Percentiles rank a stretch among this genome's conserved stretches.
Conservation (phyloP, 805 yeast species). For the Candida oleophila region DNA sequence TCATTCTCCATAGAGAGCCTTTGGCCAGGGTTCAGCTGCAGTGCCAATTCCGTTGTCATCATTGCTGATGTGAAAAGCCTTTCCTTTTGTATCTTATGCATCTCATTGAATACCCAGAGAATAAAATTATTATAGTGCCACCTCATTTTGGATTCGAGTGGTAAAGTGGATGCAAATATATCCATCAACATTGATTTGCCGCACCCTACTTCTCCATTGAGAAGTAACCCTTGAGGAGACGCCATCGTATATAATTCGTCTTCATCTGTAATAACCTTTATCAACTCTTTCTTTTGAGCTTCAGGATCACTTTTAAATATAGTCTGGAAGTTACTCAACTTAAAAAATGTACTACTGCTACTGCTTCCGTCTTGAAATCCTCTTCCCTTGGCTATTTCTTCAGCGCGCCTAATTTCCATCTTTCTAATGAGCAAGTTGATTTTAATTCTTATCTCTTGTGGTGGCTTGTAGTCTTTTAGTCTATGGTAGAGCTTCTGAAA, state of each 20-base stretch:
- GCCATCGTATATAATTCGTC: slow-evolving; percentile 54
- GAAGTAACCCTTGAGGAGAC: slow-evolving; percentile 63
- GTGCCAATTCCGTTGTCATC: slow-evolving; percentile 11
- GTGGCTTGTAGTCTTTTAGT: slow-evolving; percentile 59
- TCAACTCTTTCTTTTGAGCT: slow-evolving; percentile 37
- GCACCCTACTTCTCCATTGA: slow-evolving; percentile 70
- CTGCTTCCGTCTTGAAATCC: slow-evolving; percentile 9
- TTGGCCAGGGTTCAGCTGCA: not conserved
- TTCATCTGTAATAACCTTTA: slow-evolving; percentile 55
- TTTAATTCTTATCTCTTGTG: slow-evolving; percentile 43
- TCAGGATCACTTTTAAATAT: slow-evolving; percentile 26
- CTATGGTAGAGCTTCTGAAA: slow-evolving; percentile 59
- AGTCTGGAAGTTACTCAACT: slow-evolving; percentile 16
- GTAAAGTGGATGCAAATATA: slow-evolving; percentile 64
- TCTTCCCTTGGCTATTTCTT: slow-evolving; percentile 13
- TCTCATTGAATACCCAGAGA: slow-evolving; percentile 63
- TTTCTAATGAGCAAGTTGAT: slow-evolving; percentile 39
- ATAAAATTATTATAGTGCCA: slow-evolving; percentile 75
- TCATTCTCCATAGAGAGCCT: slow-evolving; percentile 54
- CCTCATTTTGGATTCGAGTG: slow-evolving; percentile 60
- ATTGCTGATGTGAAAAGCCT: slow-evolving; percentile 33
- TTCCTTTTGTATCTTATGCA: slow-evolving; percentile 52
- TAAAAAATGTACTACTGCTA: slow-evolving; percentile 15
- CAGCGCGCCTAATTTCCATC: slow-evolving; percentile 33
- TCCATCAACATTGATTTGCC: slow-evolving; percentile 77